Base-by-base conservation (phyloP, 1,284 basidiomycete genomes). In the Kwoniella shivajii region DNA sequence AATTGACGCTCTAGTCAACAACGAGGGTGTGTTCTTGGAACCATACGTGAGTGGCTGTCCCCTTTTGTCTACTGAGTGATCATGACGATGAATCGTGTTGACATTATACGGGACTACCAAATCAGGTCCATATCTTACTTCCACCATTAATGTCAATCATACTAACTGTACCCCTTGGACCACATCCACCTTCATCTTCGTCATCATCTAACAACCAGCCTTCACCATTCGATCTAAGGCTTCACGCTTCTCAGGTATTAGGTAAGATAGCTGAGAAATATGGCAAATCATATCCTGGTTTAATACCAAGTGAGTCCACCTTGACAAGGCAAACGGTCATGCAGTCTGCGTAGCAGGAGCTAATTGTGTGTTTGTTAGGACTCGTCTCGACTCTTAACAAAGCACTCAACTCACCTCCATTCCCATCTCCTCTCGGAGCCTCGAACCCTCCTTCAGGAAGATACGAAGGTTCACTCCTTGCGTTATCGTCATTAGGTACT, bases 41-140 rank as follows among this genome's bases (percentile, higher is more conserved):
- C 95, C 94, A 43, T 98, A 96, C 72, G 91, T 95, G 71, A 77
- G 90, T 84, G 27, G 1, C 36, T 37, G 18, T 39, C n/a, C 6
- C 0, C 3, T 38, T 3, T 33, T 16, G 7, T n/a, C n/a, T n/a
- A n/a, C n/a, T n/a, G n/a, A n/a, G n/a, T n/a, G n/a, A n/a, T n/a
- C n/a, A n/a, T n/a, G n/a, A n/a, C n/a, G 27, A 30, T 53, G 26
- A 52, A 10, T 7, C 5, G 29, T 20, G 16, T 16, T 57, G 3
- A 13, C 68, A n/a, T n/a, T n/a, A n/a, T n/a, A n/a, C n/a, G n/a
- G n/a, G n/a, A n/a, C n/a, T n/a, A n/a, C n/a, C n/a, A n/a, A n/a
- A n/a, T n/a, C n/a, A 95, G 89, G 82, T 99, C 4, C 95, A 98
- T 71, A 95, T 98, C 87, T 84, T 98, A 45, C 85, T 99, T 11